Percentiles rank a stretch among this genome's conserved stretches.
Conservation (phyloP, 768 basidiomycete species). For the Russula vinacea region DNA sequence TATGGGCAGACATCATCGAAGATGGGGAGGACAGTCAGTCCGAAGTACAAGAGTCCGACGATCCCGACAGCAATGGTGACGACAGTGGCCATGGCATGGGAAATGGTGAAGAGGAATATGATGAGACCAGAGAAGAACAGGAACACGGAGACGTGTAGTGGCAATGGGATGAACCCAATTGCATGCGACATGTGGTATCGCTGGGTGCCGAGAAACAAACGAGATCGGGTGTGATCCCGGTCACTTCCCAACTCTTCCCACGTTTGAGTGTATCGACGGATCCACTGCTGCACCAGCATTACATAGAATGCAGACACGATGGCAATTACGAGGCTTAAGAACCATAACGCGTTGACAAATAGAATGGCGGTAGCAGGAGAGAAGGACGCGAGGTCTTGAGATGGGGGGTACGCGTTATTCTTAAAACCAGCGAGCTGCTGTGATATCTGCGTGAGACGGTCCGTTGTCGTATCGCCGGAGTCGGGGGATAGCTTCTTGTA, state of each 20-base stretch:
- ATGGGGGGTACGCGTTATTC: not conserved
- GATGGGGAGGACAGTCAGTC: conserved; percentile 14
- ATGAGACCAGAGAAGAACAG: conserved; percentile 25
- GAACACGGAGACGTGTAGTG: conserved; percentile 26
- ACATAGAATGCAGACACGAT: conserved; percentile 20
- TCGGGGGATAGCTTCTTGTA: conserved; percentile 28
- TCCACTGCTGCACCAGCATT: conserved; percentile 24
- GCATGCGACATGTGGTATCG: conserved; percentile 12
- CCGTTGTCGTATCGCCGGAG: not conserved
- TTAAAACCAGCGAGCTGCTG: conserved; percentile 12
- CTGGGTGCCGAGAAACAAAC: conserved; percentile 18
- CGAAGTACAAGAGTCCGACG: conserved; percentile 8
- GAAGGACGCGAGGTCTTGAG: not conserved
- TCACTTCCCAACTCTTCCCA: conserved; percentile 1
- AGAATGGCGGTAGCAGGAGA: conserved; percentile 1
- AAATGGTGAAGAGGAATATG: conserved; percentile 21
- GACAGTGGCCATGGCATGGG: conserved; percentile 1
- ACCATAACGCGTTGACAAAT: conserved; percentile 23
- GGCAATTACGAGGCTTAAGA: conserved; percentile 16
- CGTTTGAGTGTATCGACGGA: conserved; percentile 19
- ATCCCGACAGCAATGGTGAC: conserved; percentile 3
- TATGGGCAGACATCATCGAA: conserved; percentile 17
- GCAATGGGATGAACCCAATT: conserved; percentile 34
- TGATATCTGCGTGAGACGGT: conserved; percentile 20
- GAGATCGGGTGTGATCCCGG: conserved; percentile 14